Evolutionary conservation across 2,329 filamentous ascomycete genomes (phyloP).

Genomic region (Cladophialophora yegresii): DNA sequence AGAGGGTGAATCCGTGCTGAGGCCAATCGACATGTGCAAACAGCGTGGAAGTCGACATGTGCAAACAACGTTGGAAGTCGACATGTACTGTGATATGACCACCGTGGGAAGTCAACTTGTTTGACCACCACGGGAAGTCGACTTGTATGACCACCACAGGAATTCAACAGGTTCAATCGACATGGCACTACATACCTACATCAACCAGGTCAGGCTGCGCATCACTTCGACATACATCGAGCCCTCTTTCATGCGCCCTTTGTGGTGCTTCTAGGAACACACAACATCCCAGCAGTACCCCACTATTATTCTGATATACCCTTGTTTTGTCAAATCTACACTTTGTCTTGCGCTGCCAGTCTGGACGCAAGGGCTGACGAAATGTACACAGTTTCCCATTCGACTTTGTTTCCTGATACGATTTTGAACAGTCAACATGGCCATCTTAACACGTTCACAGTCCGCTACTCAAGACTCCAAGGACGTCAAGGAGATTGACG

Average conservation of each 20-base stretch:
- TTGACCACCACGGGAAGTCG: no score
- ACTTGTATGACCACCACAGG: background rate
- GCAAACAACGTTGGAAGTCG: background rate
- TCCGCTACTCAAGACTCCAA: background rate
- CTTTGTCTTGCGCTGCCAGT: background rate
- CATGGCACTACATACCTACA: background rate
- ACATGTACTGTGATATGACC: background rate
- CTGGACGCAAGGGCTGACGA: background rate
- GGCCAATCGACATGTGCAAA: constrained; percentile 7
- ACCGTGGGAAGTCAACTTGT: no score
- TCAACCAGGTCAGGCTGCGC: background rate
- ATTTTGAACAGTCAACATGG: constrained; percentile 16
- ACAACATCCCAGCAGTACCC: background rate
- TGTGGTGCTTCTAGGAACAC: background rate
- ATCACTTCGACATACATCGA: background rate
- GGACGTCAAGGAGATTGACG: constrained; percentile 7
- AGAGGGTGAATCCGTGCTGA: background rate
- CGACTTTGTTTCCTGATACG: background rate
- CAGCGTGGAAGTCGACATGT: background rate
- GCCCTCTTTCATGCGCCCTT: background rate
- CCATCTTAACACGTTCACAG: constrained; percentile 13
- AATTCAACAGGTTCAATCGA: background rate
- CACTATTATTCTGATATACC: background rate
- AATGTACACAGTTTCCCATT: background rate
- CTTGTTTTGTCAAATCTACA: background rate